phyloP scores from a whole-genome alignment of 805 yeast species.

The Candida parachauliodes region DNA sequence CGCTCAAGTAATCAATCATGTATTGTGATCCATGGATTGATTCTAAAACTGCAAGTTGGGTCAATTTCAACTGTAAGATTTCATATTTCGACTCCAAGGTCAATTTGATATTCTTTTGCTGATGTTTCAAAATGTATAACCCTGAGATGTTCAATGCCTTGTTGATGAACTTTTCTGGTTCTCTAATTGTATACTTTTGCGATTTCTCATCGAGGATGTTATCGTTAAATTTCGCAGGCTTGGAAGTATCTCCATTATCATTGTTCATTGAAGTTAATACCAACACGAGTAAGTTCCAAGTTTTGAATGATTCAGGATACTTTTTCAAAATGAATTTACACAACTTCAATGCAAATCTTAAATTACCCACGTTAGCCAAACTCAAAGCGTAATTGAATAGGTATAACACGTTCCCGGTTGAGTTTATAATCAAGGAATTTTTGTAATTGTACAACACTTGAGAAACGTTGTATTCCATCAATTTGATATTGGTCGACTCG shows the following conservation, averaged over 20 bases:
- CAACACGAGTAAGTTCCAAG: conserved; percentile 66
- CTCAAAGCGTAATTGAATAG: conserved; percentile 46
- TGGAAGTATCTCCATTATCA: conserved; percentile 14
- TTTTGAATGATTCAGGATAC: conserved; percentile 53
- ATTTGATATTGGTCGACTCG: conserved; percentile 20
- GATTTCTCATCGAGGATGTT: conserved; percentile 1
- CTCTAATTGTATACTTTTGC: conserved; percentile 20
- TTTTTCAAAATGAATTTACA: conserved; percentile 48
- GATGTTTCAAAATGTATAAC: conserved; percentile 25
- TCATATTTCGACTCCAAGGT: conserved; percentile 39
- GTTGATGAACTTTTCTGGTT: conserved; percentile 54
- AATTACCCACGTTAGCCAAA: conserved; percentile 41
- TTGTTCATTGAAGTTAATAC: conserved; percentile 62
- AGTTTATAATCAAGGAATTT: conserved; percentile 32
- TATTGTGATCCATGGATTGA: conserved; percentile 52
- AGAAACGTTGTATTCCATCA: conserved; percentile 14
- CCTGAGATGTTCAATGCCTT: conserved; percentile 47
- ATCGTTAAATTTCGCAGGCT: conserved; percentile 6
- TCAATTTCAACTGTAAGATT: conserved; percentile 65
- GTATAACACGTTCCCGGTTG: conserved; percentile 27
- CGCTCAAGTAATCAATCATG: conserved; percentile 64
- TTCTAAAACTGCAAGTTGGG: conserved; percentile 70
- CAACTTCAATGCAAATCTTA: conserved; percentile 41
- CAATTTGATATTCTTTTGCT: conserved; percentile 21
- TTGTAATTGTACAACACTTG: conserved; percentile 25